These are phyloP conservation scores for Colletotrichum sansevieriae DNA, from an alignment of 2,329 filamentous ascomycete genomes.

Conservation along the genomic window DNA sequence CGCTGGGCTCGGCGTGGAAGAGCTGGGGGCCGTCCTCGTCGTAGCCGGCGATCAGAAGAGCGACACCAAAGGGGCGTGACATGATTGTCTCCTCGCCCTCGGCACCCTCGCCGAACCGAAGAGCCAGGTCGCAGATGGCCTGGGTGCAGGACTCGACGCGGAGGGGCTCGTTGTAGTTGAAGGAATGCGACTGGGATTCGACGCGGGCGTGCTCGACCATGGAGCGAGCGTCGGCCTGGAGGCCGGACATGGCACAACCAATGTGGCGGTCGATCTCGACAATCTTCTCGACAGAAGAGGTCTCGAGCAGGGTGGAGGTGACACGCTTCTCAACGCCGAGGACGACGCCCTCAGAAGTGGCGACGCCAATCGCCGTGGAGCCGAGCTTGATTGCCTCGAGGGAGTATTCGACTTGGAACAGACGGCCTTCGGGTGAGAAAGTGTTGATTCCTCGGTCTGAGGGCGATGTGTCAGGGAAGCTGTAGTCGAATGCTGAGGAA, in stretches of 20 bases:
- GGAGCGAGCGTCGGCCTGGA: constrained; percentile 96
- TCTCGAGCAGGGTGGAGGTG: constrained; percentile 96
- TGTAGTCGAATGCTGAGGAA: constrained; percentile 43
- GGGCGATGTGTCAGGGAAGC: constrained; percentile 50
- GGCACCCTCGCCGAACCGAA: constrained; percentile 96
- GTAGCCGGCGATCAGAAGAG: constrained; percentile 94
- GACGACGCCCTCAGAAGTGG: constrained; percentile 94
- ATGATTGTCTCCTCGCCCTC: constrained; percentile 99
- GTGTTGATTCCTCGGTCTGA: constrained; percentile 63
- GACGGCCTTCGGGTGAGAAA: constrained; percentile 98
- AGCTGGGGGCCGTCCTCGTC: constrained; percentile 97
- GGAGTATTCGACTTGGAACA: constrained; percentile 99
- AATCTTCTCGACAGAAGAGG: constrained; percentile 98
- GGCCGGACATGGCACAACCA: constrained; percentile 97
- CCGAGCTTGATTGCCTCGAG: constrained; percentile 99
- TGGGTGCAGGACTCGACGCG: constrained; percentile 98
- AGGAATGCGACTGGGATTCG: constrained; percentile 95
- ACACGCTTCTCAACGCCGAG: constrained; percentile 99
- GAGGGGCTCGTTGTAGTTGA: constrained; percentile 97
- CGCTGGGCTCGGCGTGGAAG: constrained; percentile 98
- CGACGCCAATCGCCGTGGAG: constrained; percentile 97
- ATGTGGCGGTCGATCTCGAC: constrained; percentile 99
- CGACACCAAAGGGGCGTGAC: constrained; percentile 96
- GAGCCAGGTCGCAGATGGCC: constrained; percentile 95
- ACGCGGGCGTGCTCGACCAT: constrained; percentile 99